Percentiles rank a stretch among this genome's conserved stretches.
Conservation (phyloP, 176 grass and related monocot genomes). For the Themeda triandra region DNA sequence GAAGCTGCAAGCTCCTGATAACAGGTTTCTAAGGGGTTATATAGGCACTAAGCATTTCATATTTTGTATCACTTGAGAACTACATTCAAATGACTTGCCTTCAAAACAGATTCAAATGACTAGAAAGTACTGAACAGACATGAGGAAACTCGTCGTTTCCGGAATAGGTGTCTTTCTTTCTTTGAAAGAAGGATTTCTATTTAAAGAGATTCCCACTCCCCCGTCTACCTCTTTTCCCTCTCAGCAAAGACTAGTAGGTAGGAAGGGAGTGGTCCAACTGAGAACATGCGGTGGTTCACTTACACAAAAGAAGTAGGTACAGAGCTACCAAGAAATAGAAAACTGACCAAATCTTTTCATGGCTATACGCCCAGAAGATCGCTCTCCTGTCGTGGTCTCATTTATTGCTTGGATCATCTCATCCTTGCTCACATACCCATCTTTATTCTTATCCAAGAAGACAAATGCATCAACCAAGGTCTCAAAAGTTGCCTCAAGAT, state of each 20-base stretch:
- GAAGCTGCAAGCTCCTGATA: neutral
- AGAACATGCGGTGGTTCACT: neutral
- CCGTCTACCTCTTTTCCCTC: neutral
- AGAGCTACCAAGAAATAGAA: neutral
- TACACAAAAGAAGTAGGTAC: neutral
- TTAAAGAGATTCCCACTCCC: neutral
- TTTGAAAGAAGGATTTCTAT: slow-evolving; percentile 1
- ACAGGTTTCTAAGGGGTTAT: neutral
- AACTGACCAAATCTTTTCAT: slow-evolving; percentile 97
- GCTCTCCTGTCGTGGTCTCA: slow-evolving; percentile 81
- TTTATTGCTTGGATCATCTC: slow-evolving; percentile 97
- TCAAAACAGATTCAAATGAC: neutral
- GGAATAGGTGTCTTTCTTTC: slow-evolving; percentile 3
- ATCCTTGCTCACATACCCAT: slow-evolving; percentile 94
- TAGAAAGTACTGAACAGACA: neutral
- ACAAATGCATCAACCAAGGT: slow-evolving; percentile 91
- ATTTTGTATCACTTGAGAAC: neutral
- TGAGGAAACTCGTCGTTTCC: neutral
- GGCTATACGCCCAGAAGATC: slow-evolving; percentile 89
- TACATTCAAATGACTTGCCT: neutral
- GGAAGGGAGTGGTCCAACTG: neutral
- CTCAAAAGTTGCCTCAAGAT: slow-evolving; percentile 78
- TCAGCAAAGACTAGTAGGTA: neutral
- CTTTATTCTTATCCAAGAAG: slow-evolving; percentile 95
- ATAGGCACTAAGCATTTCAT: neutral